Percentiles rank a stretch among this genome's conserved stretches.
These are phyloP conservation scores for Skeletonema costatum DNA, from an alignment of 108 stramenopile genomes.

Conservation along the genomic window DNA sequence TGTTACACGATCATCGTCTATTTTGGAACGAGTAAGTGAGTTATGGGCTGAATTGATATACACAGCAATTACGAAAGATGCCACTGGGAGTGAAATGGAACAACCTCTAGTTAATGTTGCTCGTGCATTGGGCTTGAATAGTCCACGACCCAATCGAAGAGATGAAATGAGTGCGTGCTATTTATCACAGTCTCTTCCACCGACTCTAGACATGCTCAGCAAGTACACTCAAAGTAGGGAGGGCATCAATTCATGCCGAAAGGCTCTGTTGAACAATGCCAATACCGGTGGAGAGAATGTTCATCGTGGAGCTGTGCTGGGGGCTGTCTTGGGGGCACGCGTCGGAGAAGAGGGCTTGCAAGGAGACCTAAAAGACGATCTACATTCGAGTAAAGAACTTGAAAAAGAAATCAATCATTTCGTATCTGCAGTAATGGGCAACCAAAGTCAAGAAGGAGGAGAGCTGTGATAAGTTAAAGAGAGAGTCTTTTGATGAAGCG, in stretches of 20 bases:
- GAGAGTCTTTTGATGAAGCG: too few species aligned
- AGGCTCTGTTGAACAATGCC: constrained; percentile 78
- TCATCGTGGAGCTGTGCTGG: constrained; percentile 79
- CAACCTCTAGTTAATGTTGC: constrained; percentile 30
- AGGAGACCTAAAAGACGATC: constrained; percentile 51
- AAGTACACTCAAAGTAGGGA: constrained; percentile 60
- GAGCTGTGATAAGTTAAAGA: not conserved
- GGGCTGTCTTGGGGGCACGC: constrained; percentile 81
- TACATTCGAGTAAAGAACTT: constrained; percentile 41
- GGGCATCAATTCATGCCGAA: constrained; percentile 46
- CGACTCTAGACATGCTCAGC: constrained; percentile 66
- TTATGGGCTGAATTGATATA: constrained; percentile 52
- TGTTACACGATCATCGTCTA: constrained; percentile 53
- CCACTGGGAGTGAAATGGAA: constrained; percentile 30
- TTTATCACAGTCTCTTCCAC: constrained; percentile 63
- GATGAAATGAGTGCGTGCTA: constrained; percentile 82
- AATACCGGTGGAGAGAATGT: constrained; percentile 93
- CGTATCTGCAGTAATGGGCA: constrained; percentile 49
- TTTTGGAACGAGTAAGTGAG: constrained; percentile 48
- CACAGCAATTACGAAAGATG: constrained; percentile 25
- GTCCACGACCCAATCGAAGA: constrained; percentile 17
- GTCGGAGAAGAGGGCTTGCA: constrained; percentile 54
- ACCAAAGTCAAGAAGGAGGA: not conserved
- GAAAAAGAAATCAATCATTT: constrained; percentile 69
- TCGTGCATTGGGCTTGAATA: constrained; percentile 32